Evolutionary conservation across 148 eudicot species (phyloP).

Genomic region (Vaccinium darrowii): DNA sequence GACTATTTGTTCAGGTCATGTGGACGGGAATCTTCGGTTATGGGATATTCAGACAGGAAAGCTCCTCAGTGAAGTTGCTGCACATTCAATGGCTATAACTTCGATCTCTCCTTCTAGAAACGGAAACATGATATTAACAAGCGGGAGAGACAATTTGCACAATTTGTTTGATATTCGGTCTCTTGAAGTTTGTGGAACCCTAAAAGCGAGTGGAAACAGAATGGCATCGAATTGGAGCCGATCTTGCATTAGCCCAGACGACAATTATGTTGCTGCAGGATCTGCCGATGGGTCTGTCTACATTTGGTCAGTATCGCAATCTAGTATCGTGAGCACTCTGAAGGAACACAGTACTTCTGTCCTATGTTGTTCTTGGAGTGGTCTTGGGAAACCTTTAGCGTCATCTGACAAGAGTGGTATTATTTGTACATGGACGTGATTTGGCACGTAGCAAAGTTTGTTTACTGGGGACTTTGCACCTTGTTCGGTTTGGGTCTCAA

Average conservation of each 20-base stretch:
- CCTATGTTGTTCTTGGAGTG: conserved; percentile 85
- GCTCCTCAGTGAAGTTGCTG: conserved; percentile 79
- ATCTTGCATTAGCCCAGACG: conserved; percentile 89
- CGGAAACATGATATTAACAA: conserved; percentile 71
- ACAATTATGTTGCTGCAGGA: conserved; percentile 86
- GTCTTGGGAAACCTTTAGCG: conserved; percentile 76
- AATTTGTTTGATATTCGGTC: conserved; percentile 78
- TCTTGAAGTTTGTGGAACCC: conserved; percentile 72
- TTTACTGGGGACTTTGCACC: background rate
- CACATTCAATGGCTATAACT: conserved; percentile 79
- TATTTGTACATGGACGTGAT: conserved; percentile 75
- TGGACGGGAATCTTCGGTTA: conserved; percentile 80
- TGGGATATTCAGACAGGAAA: conserved; percentile 92
- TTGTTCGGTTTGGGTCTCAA: no score
- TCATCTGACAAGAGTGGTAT: conserved; percentile 79
- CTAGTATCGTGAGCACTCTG: conserved; percentile 65
- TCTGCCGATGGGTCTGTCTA: conserved; percentile 89
- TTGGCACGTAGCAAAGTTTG: background rate
- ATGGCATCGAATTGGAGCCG: conserved; percentile 96
- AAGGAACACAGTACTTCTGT: conserved; percentile 77
- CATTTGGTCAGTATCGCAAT: conserved; percentile 72
- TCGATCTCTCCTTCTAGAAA: conserved; percentile 74
- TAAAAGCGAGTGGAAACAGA: conserved; percentile 66
- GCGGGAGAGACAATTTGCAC: conserved; percentile 91
- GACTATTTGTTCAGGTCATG: conserved; percentile 89